These are phyloP conservation scores for Leptographium galeiforme DNA, from an alignment of 2,329 filamentous ascomycete species.

Conservation along the genomic window DNA sequence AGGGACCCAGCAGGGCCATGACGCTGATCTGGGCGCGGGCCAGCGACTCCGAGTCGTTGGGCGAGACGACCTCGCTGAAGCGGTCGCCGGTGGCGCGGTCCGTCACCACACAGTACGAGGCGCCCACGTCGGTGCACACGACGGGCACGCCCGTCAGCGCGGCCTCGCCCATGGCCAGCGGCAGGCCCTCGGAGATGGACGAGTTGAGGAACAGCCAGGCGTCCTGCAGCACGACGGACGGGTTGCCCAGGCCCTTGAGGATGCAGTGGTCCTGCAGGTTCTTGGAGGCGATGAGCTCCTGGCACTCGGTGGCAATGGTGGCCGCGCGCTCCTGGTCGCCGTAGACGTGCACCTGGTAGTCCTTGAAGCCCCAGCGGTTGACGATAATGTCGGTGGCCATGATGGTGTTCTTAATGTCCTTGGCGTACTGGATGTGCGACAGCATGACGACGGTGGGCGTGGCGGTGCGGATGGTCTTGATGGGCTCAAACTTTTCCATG, in stretches of 20 bases:
- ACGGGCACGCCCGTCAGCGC: conserved; percentile 41
- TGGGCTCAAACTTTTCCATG: conserved; percentile 48
- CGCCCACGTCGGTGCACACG: conserved; percentile 42
- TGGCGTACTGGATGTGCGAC: conserved; percentile 45
- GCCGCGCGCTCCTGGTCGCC: conserved; percentile 43
- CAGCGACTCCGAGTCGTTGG: conserved; percentile 47
- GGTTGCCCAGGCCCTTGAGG: conserved; percentile 42
- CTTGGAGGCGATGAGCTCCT: conserved; percentile 43
- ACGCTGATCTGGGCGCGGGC: conserved; percentile 50
- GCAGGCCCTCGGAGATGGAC: conserved; percentile 40
- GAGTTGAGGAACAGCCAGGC: conserved; percentile 47
- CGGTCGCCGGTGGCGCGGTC: conserved; percentile 32
- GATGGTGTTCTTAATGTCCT: conserved; percentile 52
- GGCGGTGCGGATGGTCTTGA: conserved; percentile 43
- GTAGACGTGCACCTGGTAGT: conserved; percentile 50
- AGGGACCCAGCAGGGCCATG: conserved; percentile 47
- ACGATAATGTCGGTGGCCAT: conserved; percentile 51
- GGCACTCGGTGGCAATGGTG: conserved; percentile 41
- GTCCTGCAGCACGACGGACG: conserved; percentile 38
- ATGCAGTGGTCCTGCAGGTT: conserved; percentile 34
- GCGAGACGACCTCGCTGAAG: conserved; percentile 50
- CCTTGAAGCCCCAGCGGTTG: conserved; percentile 51
- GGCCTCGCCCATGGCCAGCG: conserved; percentile 44
- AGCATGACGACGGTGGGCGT: conserved; percentile 52
- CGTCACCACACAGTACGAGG: conserved; percentile 40